Evolutionary conservation across 768 basidiomycete species (phyloP), one percentile per base, ranked within the genome.

Genomic region (Podaxis mareebaensis): DNA sequence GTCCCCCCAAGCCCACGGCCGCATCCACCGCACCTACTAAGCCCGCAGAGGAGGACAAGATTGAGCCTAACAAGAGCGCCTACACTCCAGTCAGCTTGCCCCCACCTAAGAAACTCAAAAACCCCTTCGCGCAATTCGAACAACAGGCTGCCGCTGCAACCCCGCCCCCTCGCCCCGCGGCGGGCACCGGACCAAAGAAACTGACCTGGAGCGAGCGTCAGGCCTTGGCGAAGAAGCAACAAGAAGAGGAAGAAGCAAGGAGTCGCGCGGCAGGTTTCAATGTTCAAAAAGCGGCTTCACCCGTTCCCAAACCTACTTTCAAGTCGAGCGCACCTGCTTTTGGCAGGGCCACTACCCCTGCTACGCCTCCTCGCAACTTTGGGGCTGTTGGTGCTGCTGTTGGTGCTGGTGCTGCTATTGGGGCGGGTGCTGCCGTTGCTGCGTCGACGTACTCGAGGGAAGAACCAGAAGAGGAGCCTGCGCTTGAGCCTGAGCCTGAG

Each of bases 181-280:
- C 30, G 15, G 30, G 61, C 26, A 77, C 77, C 22, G 85, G 81
- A 0, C 63, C 79, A 0, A 92, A 92, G 79, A 96, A 94, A 74
- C 74, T 96, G 65, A 96, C 96, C 0, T 99, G 96, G 96, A 91
- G 85, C 63, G 92, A 99, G 73, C 83, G 96, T 22, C 96, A 98
- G 71, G 95, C 92, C 0, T 77, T 89, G n/a, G 90, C 94, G 1
- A 96, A 95, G 80, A 89, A 90, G 71, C 91, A 93, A 68, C 79
- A 83, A 15, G 92, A 89, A 67, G 93, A 92, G 67, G 95, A 94
- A 61, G 88, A 88, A 64, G 78, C 80, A 8, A 78, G 77, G 52
- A 93, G 91, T 69, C 86, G 79, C 49, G 77, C 79, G 49, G 86
- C 88, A 0, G 80, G 80, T 15, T 81, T 80, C 42, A 48, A 20